Evolutionary conservation across 2,329 filamentous ascomycete genomes (phyloP).

Genomic region (Penicillium freii): DNA sequence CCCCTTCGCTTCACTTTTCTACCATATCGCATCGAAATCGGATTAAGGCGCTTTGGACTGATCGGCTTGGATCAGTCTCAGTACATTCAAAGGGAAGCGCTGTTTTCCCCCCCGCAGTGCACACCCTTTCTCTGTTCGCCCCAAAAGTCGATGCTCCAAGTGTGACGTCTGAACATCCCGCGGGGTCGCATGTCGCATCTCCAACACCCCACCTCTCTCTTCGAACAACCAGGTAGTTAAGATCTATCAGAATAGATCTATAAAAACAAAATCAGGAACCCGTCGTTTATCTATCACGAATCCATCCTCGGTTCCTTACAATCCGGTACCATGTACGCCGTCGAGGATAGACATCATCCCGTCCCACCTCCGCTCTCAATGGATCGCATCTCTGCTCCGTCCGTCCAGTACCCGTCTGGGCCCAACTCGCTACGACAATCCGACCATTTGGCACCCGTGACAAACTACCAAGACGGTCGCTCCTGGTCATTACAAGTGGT

Average conservation of each 20-base stretch:
- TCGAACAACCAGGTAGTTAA: slow-evolving; percentile 1
- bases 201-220: slow-evolving; percentile 5
- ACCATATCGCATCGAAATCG: neutral
- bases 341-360: slow-evolving; percentile 39
- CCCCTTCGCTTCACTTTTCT: slow-evolving; percentile 5
- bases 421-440: slow-evolving; percentile 33
- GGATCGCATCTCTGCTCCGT: slow-evolving; percentile 40
- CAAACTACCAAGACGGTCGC: slow-evolving; percentile 44
- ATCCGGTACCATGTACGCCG: slow-evolving; percentile 38
- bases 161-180: slow-evolving; percentile 27
- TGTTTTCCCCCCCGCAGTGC: neutral
- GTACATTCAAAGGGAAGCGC: neutral
- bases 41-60: neutral
- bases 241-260: slow-evolving; percentile 6
- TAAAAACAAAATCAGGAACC: slow-evolving; percentile 4
- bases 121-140: slow-evolving; percentile 4
- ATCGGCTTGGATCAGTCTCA: neutral
- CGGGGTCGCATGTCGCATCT: slow-evolving; percentile 27
- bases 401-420: slow-evolving; percentile 38
- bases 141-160: slow-evolving; percentile 31
- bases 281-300: slow-evolving; percentile 12
- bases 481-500: slow-evolving; percentile 69
- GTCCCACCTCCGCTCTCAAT: slow-evolving; percentile 40
- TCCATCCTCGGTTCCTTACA: slow-evolving; percentile 26
- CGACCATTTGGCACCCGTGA: slow-evolving; percentile 40